A percentile compares a stretch with the other conserved stretches of the same genome.
Evolutionary conservation across 495 filamentous ascomycete species (phyloP).

Genomic region (Penicillium cataractarum): DNA sequence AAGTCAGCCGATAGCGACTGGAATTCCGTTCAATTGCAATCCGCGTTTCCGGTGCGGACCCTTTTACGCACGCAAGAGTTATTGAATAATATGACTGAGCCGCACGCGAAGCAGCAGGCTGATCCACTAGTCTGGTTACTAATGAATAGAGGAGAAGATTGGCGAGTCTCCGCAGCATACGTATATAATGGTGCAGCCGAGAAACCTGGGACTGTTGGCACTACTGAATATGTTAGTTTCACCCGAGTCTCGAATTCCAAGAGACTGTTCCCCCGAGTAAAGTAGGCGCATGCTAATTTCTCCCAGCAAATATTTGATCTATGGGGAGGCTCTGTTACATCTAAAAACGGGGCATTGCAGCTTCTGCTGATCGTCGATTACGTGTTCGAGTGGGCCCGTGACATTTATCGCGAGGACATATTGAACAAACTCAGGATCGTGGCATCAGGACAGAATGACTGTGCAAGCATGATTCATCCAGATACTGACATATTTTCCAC

Average conservation of each 20-base stretch:
- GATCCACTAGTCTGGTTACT: conserved; percentile 9
- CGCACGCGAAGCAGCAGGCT: neutral
- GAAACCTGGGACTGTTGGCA: neutral
- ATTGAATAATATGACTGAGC: conserved; percentile 7
- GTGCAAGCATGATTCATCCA: too few relatives aligned
- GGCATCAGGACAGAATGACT: too few relatives aligned
- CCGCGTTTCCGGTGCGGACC: conserved; percentile 25
- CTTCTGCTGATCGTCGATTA: conserved; percentile 39
- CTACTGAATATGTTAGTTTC: conserved; percentile 9
- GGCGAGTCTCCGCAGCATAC: conserved; percentile 3
- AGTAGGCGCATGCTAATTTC: neutral
- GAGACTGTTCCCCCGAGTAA: too few relatives aligned
- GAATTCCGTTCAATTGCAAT: conserved; percentile 21
- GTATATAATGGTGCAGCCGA: neutral
- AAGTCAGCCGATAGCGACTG: neutral
- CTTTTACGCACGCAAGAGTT: neutral
- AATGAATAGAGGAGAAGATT: neutral
- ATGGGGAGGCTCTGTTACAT: conserved; percentile 30
- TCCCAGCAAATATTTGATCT: conserved; percentile 20
- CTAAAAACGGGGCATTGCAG: conserved; percentile 30
- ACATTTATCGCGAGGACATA: conserved; percentile 29
- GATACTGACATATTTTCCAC: too few relatives aligned
- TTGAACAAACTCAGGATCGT: neutral
- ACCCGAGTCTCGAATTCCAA: neutral
- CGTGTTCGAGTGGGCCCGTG: conserved; percentile 40